Evolutionary conservation across 345 rosid genomes (phyloP).

Genomic region (Nephelium lappaceum): DNA sequence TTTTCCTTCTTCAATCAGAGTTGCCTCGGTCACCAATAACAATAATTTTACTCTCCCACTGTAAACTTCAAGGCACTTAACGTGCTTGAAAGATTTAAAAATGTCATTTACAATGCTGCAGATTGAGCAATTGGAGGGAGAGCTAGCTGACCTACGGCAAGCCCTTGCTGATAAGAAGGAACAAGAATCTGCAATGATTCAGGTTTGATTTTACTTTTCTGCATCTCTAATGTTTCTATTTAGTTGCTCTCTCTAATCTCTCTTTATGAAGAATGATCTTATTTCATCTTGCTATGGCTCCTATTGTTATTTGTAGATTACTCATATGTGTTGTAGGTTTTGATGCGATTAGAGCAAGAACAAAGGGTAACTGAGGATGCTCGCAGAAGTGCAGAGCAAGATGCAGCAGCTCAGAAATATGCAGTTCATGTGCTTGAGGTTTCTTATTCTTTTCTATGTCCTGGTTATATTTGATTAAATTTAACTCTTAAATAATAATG

Average conservation of each 20-base stretch:
- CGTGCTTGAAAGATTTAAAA: conserved; percentile 19
- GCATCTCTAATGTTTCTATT: neutral
- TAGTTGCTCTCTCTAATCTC: neutral
- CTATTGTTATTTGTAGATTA: conserved; percentile 11
- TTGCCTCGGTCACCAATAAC: conserved; percentile 1
- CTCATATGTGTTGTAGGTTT: conserved; percentile 47
- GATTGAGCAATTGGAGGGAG: conserved; percentile 80
- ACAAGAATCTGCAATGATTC: conserved; percentile 86
- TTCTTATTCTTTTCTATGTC: conserved; percentile 8
- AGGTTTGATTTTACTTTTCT: conserved; percentile 42
- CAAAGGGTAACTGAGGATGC: conserved; percentile 93
- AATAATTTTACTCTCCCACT: neutral
- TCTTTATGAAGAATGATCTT: conserved; percentile 9
- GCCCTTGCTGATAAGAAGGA: conserved; percentile 76
- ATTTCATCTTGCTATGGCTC: conserved; percentile 5
- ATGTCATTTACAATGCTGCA: conserved; percentile 31
- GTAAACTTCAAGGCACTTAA: conserved; percentile 23
- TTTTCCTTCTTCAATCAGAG: conserved; percentile 11
- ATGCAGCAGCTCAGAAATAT: conserved; percentile 69
- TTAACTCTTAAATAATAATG: neutral
- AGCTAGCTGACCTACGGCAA: conserved; percentile 56
- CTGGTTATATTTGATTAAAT: conserved; percentile 3
- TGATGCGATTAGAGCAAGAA: conserved; percentile 87
- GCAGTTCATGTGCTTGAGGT: conserved; percentile 77
- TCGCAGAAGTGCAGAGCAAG: conserved; percentile 73